Percentiles rank a stretch among this genome's conserved stretches.
phyloP scores from a whole-genome alignment of 176 grass and related monocot genomes.

The Olyra latifolia region DNA sequence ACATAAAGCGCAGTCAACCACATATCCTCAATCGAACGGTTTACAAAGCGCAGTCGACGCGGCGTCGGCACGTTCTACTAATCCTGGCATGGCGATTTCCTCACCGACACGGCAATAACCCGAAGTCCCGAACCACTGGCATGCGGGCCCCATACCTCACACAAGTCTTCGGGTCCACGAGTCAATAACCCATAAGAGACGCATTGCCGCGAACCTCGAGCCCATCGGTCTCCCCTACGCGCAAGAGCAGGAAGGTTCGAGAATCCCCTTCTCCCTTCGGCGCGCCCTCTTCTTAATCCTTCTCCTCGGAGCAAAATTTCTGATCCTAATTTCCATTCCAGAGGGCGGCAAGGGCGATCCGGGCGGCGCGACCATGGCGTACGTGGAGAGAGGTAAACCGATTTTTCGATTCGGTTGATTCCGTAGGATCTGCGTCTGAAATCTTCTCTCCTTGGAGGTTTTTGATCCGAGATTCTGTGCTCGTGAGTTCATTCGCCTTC shows the following conservation, averaged over 20 bases:
- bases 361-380: constrained; percentile 34
- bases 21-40: constrained; percentile 3
- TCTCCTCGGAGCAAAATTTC: not conserved
- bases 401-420: not conserved
- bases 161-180: not conserved
- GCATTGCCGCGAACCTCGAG: not conserved
- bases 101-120: not conserved
- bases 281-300: not conserved
- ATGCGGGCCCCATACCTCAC: not conserved
- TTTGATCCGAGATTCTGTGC: not conserved
- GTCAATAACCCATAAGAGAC: not conserved
- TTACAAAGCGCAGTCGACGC: not conserved
- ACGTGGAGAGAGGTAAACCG: constrained; percentile 58
- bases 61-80: not conserved
- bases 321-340: constrained; percentile 5
- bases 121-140: not conserved
- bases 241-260: constrained; percentile 32
- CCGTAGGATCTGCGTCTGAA: not conserved
- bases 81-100: not conserved
- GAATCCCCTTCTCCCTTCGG: constrained; percentile 38
- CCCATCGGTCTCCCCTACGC: constrained; percentile 13
- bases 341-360: constrained; percentile 26
- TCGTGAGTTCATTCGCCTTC: not conserved
- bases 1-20: not conserved
- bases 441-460: not conserved